Percentiles rank a stretch among this genome's conserved stretches.
These are phyloP conservation scores for Fraxinus floribunda DNA, from an alignment of 305 asterid species.

Conservation along the genomic window DNA sequence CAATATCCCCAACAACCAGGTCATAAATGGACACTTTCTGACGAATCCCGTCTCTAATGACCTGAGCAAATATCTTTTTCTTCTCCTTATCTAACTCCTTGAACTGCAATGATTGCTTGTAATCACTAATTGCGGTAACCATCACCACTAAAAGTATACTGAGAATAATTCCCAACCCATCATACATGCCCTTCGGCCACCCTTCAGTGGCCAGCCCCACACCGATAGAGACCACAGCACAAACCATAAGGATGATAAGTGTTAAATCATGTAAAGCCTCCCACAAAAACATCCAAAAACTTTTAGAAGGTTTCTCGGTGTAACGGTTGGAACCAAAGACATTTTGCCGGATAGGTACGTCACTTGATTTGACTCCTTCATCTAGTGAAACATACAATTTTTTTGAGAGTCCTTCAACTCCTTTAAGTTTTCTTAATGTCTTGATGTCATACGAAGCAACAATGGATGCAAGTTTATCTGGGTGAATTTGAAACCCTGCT, in stretches of 20 bases:
- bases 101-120: slow-evolving; percentile 91
- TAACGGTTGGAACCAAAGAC: slow-evolving; percentile 69
- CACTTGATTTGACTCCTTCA: slow-evolving; percentile 69
- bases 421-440: slow-evolving; percentile 63
- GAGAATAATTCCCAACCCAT: slow-evolving; percentile 87
- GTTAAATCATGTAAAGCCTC: slow-evolving; percentile 95
- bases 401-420: slow-evolving; percentile 73
- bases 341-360: slow-evolving; percentile 56
- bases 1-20: slow-evolving; percentile 89
- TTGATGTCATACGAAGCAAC: slow-evolving; percentile 76
- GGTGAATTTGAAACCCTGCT: slow-evolving; percentile 72
- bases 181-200: slow-evolving; percentile 90
- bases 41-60: slow-evolving; percentile 73
- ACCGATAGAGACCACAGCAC: slow-evolving; percentile 44
- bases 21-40: slow-evolving; percentile 82
- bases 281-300: slow-evolving; percentile 91
- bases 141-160: slow-evolving; percentile 81
- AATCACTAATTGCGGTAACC: slow-evolving; percentile 92
- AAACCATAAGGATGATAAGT: slow-evolving; percentile 65
- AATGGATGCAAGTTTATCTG: slow-evolving; percentile 80
- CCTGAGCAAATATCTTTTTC: slow-evolving; percentile 83
- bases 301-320: slow-evolving; percentile 84
- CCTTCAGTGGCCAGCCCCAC: slow-evolving; percentile 99
- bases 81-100: slow-evolving; percentile 92
- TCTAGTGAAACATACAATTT: slow-evolving; percentile 60